These are phyloP conservation scores for Kwoniella sp. DNA, from an alignment of 768 basidiomycete species.

Conservation along the genomic window DNA sequence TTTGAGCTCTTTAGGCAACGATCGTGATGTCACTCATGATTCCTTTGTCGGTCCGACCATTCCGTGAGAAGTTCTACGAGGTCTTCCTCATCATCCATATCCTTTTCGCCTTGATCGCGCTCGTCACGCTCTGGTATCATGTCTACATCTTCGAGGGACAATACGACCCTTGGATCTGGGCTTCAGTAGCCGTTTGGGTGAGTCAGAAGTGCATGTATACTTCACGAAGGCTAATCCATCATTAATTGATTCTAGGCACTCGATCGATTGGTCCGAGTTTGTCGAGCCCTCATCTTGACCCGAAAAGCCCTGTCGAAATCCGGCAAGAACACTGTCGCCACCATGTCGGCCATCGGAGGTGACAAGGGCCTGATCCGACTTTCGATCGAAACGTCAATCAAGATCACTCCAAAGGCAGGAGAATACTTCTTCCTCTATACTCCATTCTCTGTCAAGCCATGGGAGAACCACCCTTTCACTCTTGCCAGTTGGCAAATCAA, in stretches of 20 bases:
- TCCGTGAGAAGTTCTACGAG: constrained; percentile 36
- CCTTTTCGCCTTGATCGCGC: constrained; percentile 19
- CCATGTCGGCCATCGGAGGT: not conserved
- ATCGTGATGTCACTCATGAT: constrained; percentile 32
- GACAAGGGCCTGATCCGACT: constrained; percentile 26
- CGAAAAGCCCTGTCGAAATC: constrained; percentile 8
- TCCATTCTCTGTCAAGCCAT: constrained; percentile 24
- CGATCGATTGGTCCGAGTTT: constrained; percentile 31
- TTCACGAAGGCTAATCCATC: too few relatives aligned
- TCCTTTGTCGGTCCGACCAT: constrained; percentile 31
- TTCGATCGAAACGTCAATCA: constrained; percentile 17
- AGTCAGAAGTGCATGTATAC: too few relatives aligned
- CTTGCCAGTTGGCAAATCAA: constrained; percentile 27
- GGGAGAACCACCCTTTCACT: constrained; percentile 48
- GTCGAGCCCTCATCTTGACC: constrained; percentile 27
- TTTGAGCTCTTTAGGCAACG: too few relatives aligned
- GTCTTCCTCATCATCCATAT: constrained; percentile 40
- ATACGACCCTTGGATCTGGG: constrained; percentile 36
- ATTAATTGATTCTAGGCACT: too few relatives aligned
- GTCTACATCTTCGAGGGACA: constrained; percentile 32
- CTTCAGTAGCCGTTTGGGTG: constrained; percentile 37
- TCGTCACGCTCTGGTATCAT: constrained; percentile 35
- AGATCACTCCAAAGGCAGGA: constrained; percentile 26
- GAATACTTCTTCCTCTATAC: constrained; percentile 39
- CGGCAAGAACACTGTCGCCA: constrained; percentile 23